Base-by-base conservation (phyloP, 345 rosid genomes). In the Ceriops tagal region DNA sequence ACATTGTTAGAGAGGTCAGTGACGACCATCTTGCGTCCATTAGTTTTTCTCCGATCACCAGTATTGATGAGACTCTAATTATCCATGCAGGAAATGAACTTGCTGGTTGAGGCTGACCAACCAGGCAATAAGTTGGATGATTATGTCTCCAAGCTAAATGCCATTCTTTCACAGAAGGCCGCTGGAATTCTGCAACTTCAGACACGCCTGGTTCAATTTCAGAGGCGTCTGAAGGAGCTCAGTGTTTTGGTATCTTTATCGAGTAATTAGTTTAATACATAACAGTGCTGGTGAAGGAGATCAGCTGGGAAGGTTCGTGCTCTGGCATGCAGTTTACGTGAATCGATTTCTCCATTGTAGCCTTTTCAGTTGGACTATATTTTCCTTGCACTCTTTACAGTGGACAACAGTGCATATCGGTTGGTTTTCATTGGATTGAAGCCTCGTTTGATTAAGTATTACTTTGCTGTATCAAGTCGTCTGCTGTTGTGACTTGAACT, bases 111-210 rank as follows among this genome's bases (percentile, higher is more conserved):
- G 83, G 92, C 81, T 51, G 86, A 87, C 69, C 86, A 83, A 78
- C 89, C 86, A 9, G 89, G 89, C 58, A 87, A 87, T 75, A 85
- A 78, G 32, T 75, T 85, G 30, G 86, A 85, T 65, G 78, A 79
- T 67, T 87, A 85, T 78, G 68, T 87, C 39, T 61, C 80, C 30
- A 87, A 78, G 68, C 69, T 87, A 56, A 83, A 82, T 66, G 58
- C 76, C 62, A 77, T 83, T 75, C 89, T 87, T 61, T 80, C 88
- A 7, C 82, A 82, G 69, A 87, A 87, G 73, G 87, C 92, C 53
- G 80, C 88, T 61, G 89, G 86, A 64, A 82, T 87, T 43, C 61
- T 75, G 39, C 88, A 85, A 67, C 73, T 87, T 26, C 89, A 82
- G 69, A 67, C 74, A 7, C 85, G 73, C 13, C 64, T 87, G 75